A percentile compares a stretch with the other conserved stretches of the same genome.
These are phyloP conservation scores for Nidularia pulvinata DNA, from an alignment of 768 basidiomycete species.

Conservation along the genomic window DNA sequence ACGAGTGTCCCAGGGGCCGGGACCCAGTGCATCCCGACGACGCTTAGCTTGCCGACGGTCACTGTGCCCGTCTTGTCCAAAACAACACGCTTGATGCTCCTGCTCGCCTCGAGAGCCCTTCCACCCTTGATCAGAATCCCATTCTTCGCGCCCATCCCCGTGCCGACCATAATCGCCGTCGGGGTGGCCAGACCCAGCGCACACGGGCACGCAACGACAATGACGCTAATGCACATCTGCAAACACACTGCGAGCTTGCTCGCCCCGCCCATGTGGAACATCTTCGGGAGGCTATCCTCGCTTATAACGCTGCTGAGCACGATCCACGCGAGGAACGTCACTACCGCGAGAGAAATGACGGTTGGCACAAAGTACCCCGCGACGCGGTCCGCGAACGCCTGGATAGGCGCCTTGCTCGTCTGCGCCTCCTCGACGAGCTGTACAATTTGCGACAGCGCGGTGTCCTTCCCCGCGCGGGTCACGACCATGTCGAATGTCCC, in stretches of 20 bases:
- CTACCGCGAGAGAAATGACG: slow-evolving; percentile 77
- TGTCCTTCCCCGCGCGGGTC: slow-evolving; percentile 94
- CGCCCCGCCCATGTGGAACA: slow-evolving; percentile 86
- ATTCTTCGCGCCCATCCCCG: slow-evolving; percentile 94
- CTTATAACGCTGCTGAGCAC: slow-evolving; percentile 59
- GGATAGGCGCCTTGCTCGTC: slow-evolving; percentile 97
- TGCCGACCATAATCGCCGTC: slow-evolving; percentile 99
- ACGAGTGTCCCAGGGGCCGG: slow-evolving; percentile 19
- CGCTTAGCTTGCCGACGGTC: slow-evolving; percentile 90
- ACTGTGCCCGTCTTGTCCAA: slow-evolving; percentile 99
- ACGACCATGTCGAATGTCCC: slow-evolving; percentile 98
- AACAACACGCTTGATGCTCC: slow-evolving; percentile 76
- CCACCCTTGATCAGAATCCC: slow-evolving; percentile 99
- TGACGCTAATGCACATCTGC: slow-evolving; percentile 96
- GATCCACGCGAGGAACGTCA: slow-evolving; percentile 89
- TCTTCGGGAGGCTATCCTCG: slow-evolving; percentile 65
- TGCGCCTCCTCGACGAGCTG: slow-evolving; percentile 97
- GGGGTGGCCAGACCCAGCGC: slow-evolving; percentile 96
- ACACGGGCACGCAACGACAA: slow-evolving; percentile 98
- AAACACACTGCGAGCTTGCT: slow-evolving; percentile 90
- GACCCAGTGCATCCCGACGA: slow-evolving; percentile 80
- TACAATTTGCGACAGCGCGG: slow-evolving; percentile 95
- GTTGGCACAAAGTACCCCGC: slow-evolving; percentile 96
- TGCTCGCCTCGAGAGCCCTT: slow-evolving; percentile 90
- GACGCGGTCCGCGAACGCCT: slow-evolving; percentile 92